Evolutionary conservation across 2,329 filamentous ascomycete genomes (phyloP).

Genomic region (Ophiostoma ips): DNA sequence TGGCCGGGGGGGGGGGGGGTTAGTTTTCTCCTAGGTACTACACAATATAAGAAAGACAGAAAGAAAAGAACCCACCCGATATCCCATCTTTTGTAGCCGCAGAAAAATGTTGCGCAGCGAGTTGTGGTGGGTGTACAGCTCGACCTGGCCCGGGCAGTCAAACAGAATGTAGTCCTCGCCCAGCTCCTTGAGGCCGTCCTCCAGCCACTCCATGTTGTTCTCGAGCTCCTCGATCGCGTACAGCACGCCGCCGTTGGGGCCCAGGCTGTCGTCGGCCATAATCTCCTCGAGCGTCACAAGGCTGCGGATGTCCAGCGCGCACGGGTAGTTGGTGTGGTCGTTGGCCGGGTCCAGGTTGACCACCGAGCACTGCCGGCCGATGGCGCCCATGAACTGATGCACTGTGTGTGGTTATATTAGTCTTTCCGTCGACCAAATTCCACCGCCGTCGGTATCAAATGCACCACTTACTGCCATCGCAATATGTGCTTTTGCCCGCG

Average conservation of each 20-base stretch:
- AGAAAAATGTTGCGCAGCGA: constrained; percentile 87
- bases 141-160: constrained; percentile 93
- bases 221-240: constrained; percentile 95
- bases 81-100: constrained; percentile 77
- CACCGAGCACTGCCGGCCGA: constrained; percentile 85
- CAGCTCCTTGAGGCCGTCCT: constrained; percentile 63
- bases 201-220: constrained; percentile 84
- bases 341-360: constrained; percentile 97
- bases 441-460: too few relatives aligned
- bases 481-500: constrained; percentile 93
- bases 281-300: constrained; percentile 86
- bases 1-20: constrained; percentile 27
- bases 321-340: constrained; percentile 78
- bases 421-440: not conserved
- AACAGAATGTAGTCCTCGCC: constrained; percentile 89
- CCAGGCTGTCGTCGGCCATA: constrained; percentile 81
- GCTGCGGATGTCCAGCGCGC: constrained; percentile 78
- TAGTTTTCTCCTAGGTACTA: too few relatives aligned
- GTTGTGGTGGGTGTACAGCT: constrained; percentile 90
- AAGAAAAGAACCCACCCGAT: constrained; percentile 50
- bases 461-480: constrained; percentile 60
- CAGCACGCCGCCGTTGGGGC: constrained; percentile 81
- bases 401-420: constrained; percentile 35
- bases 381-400: constrained; percentile 95
- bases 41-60: not conserved